Percentiles rank a stretch among this genome's conserved stretches.
These are phyloP conservation scores for Cladosporium sphaerospermum DNA, from an alignment of 2,329 filamentous ascomycete genomes.

Conservation along the genomic window DNA sequence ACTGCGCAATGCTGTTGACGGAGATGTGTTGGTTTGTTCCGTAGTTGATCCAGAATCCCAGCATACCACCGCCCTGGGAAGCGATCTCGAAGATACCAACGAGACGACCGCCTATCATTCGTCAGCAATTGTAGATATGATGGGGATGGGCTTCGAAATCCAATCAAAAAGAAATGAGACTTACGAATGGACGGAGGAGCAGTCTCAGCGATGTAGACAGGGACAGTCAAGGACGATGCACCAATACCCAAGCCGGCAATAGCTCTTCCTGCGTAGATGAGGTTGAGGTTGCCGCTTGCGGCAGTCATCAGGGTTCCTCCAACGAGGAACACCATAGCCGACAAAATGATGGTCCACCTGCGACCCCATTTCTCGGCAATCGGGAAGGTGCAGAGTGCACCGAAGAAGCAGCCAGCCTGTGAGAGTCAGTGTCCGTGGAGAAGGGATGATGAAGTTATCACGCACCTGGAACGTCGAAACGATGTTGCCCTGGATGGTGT, in stretches of 20 bases:
- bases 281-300: conserved; percentile 29
- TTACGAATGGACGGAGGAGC: conserved; percentile 62
- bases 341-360: conserved; percentile 44
- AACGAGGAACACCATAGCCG: conserved; percentile 39
- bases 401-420: conserved; percentile 32
- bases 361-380: conserved; percentile 46
- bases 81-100: conserved; percentile 63
- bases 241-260: conserved; percentile 80
- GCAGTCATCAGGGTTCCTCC: conserved; percentile 37
- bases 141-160: too few relatives aligned
- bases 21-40: conserved; percentile 36
- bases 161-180: background rate
- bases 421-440: background rate
- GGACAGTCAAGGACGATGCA: conserved; percentile 84
- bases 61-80: conserved; percentile 55
- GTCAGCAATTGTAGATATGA: background rate
- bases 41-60: conserved; percentile 41
- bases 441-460: background rate
- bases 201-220: conserved; percentile 89
- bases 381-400: conserved; percentile 37
- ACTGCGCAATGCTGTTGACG: conserved; percentile 48
- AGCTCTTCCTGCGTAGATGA: conserved; percentile 33
- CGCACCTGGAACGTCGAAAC: conserved; percentile 32
- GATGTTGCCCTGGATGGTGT: conserved; percentile 36
- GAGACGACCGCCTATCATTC: conserved; percentile 44